These are phyloP conservation scores for Solanum chmielewskii DNA, from an alignment of 257 asterid species.

Conservation along the genomic window DNA sequence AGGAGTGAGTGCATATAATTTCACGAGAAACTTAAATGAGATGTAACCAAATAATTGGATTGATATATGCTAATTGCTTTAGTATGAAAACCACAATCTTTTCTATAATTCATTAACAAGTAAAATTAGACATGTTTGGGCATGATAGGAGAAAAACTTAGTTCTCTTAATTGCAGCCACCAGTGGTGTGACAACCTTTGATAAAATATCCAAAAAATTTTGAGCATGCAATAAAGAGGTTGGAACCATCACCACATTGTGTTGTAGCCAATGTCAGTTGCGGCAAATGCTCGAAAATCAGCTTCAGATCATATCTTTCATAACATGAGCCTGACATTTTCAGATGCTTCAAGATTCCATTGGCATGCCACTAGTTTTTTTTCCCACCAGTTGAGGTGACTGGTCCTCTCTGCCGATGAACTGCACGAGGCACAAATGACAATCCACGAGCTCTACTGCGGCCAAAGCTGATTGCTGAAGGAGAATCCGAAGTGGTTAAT, in stretches of 20 bases:
- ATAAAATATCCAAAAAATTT: background rate
- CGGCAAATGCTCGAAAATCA: background rate
- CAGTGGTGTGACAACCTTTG: background rate
- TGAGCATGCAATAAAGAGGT: background rate
- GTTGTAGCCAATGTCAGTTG: background rate
- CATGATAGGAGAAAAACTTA: constrained; percentile 56
- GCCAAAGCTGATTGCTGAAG: constrained; percentile 76
- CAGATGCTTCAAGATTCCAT: background rate
- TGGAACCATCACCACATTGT: background rate
- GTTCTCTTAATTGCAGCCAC: background rate
- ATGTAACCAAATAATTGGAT: background rate
- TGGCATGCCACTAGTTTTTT: background rate
- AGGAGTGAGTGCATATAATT: background rate
- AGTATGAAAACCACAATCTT: constrained; percentile 66
- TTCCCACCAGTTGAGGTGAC: constrained; percentile 9
- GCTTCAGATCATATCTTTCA: background rate
- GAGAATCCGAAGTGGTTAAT: constrained; percentile 74
- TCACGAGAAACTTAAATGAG: background rate
- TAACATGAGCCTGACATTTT: background rate
- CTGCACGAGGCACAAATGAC: constrained; percentile 60
- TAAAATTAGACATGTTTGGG: constrained; percentile 65
- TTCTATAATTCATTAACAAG: constrained; percentile 23
- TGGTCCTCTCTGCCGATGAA: constrained; percentile 41
- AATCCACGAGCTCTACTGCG: constrained; percentile 58
- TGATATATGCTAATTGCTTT: background rate